phyloP scores from a whole-genome alignment of 352 stramenopile genomes.

The Phytophthora citrophthora region DNA sequence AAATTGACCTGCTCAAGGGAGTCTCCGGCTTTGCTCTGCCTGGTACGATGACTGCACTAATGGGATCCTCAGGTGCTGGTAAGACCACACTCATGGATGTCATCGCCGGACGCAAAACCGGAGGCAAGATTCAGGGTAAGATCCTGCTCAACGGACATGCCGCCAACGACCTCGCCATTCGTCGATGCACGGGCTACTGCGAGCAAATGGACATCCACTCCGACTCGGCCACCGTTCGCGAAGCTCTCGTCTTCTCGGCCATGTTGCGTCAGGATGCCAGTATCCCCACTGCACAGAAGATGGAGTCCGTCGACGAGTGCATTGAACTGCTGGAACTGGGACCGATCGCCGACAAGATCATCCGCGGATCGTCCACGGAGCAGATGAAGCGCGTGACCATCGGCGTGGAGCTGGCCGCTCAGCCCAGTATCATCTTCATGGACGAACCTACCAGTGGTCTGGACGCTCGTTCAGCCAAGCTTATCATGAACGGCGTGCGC shows the following conservation, averaged over 20 bases:
- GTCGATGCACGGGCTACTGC: constrained; percentile 25
- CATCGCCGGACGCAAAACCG: constrained; percentile 28
- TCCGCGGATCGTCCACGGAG: constrained; percentile 44
- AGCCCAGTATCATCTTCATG: constrained; percentile 68
- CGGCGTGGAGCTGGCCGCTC: constrained; percentile 68
- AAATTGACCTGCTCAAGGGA: constrained; percentile 48
- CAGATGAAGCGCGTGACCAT: constrained; percentile 59
- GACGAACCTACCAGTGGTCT: constrained; percentile 28
- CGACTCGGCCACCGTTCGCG: constrained; percentile 65
- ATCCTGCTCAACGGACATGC: constrained; percentile 88
- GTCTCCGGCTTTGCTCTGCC: constrained; percentile 50
- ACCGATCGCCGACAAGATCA: constrained; percentile 38
- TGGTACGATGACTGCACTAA: constrained; percentile 54
- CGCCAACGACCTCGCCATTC: constrained; percentile 38
- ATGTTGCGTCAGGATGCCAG: constrained; percentile 58
- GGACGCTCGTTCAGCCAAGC: constrained; percentile 21
- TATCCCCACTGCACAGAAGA: constrained; percentile 37
- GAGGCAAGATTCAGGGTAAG: constrained; percentile 52
- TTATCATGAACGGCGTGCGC: constrained; percentile 29
- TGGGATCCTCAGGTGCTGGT: constrained; percentile 65
- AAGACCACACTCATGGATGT: constrained; percentile 55
- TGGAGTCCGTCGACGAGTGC: constrained; percentile 40
- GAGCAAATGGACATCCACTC: constrained; percentile 12
- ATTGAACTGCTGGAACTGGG: constrained; percentile 38
- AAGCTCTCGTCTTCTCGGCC: constrained; percentile 88